Evolutionary conservation across 257 asterid genomes (phyloP).

Genomic region (Cruciata laevipes): DNA sequence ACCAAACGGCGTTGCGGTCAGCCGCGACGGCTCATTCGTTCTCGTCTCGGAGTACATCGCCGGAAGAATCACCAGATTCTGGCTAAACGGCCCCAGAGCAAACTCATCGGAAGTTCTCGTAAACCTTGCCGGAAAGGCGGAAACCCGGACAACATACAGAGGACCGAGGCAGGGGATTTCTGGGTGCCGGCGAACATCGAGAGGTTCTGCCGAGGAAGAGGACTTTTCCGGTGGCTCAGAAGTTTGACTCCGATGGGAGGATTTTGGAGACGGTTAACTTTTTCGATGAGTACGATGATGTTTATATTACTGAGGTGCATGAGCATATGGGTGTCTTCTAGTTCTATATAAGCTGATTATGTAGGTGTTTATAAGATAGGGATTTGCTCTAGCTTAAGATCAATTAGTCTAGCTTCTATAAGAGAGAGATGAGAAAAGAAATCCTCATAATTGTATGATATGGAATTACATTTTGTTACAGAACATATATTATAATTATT

Average conservation of each 20-base stretch:
- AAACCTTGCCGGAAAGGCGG: slow-evolving; percentile 34
- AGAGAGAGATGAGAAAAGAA: background rate
- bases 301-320: slow-evolving; percentile 18
- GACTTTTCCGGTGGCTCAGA: slow-evolving; percentile 18
- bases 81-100: slow-evolving; percentile 42
- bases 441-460: too few species aligned
- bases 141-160: slow-evolving; percentile 41
- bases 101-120: slow-evolving; percentile 30
- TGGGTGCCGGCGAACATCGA: slow-evolving; percentile 39
- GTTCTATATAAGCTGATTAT: slow-evolving; percentile 14
- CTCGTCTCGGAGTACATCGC: slow-evolving; percentile 34
- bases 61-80: slow-evolving; percentile 30
- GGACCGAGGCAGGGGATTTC: slow-evolving; percentile 38
- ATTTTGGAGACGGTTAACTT: slow-evolving; percentile 19
- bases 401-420: background rate
- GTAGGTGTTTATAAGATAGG: slow-evolving; percentile 14
- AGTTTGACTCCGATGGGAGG: slow-evolving; percentile 9
- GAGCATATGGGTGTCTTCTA: slow-evolving; percentile 17
- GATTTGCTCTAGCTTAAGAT: background rate
- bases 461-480: too few species aligned
- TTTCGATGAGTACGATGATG: slow-evolving; percentile 16
- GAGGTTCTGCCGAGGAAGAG: slow-evolving; percentile 12
- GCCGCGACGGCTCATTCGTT: slow-evolving; percentile 34
- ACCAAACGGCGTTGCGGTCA: slow-evolving; percentile 43
- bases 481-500: too few species aligned